phyloP scores from a whole-genome alignment of 169 alveolate species.

The Ichthyophthirius multifiliis region DNA sequence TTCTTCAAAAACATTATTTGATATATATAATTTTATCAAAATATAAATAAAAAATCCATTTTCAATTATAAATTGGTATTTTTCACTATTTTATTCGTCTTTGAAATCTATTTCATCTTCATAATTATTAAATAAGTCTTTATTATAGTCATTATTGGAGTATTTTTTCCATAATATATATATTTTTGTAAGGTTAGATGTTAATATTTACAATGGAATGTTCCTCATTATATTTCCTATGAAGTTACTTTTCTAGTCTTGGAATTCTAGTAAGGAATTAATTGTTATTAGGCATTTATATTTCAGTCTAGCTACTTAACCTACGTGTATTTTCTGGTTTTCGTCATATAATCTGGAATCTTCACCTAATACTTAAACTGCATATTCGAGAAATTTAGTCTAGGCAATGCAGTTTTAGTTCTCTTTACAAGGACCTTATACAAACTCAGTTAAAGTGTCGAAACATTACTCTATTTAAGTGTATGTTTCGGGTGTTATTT shows the following conservation, averaged over 20 bases:
- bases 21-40: conserved; percentile 17
- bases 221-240: conserved; percentile 23
- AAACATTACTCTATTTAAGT: conserved; percentile 27
- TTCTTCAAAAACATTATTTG: neutral
- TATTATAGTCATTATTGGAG: conserved; percentile 9
- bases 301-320: conserved; percentile 24
- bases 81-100: neutral
- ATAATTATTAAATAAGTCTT: conserved; percentile 3
- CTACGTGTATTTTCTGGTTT: conserved; percentile 32
- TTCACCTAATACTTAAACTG: conserved; percentile 18
- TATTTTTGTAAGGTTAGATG: conserved; percentile 15
- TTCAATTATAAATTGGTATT: conserved; percentile 34
- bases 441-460: conserved; percentile 33
- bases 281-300: conserved; percentile 25
- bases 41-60: conserved; percentile 30
- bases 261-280: conserved; percentile 19
- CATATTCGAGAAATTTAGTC: conserved; percentile 34
- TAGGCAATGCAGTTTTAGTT: conserved; percentile 18
- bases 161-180: neutral
- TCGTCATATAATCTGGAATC: too few relatives aligned
- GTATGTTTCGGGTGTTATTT: conserved; percentile 23
- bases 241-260: neutral
- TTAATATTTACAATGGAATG: conserved; percentile 20
- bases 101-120: conserved; percentile 4
- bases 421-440: conserved; percentile 37